phyloP scores from a whole-genome alignment of 768 basidiomycete species.

The Auriscalpium orientale region DNA sequence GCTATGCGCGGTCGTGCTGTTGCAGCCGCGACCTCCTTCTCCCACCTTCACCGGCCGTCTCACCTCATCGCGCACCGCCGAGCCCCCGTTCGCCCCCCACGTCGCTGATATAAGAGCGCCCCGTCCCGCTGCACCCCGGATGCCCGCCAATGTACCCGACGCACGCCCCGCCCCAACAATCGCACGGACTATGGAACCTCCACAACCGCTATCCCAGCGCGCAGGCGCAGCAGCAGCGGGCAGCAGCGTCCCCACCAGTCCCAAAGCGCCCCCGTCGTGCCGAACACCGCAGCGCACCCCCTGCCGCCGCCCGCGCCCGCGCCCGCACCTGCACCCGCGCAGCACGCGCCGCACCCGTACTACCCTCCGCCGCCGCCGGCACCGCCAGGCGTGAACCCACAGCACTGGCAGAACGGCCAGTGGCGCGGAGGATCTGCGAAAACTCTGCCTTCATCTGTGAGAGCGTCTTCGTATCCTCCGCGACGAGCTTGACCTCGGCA shows the following conservation, averaged over 20 bases:
- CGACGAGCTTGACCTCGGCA: conserved; percentile 43
- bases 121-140: neutral
- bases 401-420: conserved; percentile 14
- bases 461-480: conserved; percentile 42
- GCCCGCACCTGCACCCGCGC: neutral
- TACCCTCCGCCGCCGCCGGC: conserved; percentile 9
- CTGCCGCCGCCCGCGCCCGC: neutral
- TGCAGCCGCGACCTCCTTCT: no score
- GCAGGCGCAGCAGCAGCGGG: neutral
- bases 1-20: no score
- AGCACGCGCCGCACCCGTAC: neutral
- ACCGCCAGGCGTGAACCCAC: conserved; percentile 14
- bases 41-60: no score
- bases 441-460: conserved; percentile 51
- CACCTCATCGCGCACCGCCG: no score
- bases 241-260: neutral
- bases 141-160: neutral
- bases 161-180: neutral
- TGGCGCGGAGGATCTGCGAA: conserved; percentile 48
- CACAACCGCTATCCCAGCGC: neutral
- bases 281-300: neutral
- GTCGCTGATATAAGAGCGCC: neutral
- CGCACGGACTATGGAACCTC: neutral
- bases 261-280: neutral
- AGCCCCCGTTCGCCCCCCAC: neutral